Evolutionary conservation across 495 filamentous ascomycete species (phyloP).

Genomic region (Penicillium alfredii): DNA sequence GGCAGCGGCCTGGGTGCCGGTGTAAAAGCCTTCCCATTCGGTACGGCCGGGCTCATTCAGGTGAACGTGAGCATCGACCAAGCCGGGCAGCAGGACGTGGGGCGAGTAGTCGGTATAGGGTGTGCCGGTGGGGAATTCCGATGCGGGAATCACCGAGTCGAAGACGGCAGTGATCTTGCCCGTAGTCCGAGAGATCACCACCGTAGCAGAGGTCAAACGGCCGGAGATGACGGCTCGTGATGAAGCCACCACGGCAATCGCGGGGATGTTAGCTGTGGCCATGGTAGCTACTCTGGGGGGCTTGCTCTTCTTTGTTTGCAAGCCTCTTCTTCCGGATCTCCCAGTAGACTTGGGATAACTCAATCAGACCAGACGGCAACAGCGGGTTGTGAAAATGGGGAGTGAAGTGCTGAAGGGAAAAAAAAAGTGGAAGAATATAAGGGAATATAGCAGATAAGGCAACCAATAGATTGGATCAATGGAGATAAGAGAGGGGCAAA

Average conservation of each 20-base stretch:
- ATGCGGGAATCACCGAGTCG: constrained; percentile 61
- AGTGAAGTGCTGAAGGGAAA: no score
- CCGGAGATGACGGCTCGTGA: constrained; percentile 67
- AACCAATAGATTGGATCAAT: no score
- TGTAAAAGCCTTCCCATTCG: constrained; percentile 98
- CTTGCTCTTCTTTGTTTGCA: constrained; percentile 5
- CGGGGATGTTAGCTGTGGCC: constrained; percentile 31
- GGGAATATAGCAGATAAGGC: background rate
- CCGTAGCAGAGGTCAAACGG: constrained; percentile 66
- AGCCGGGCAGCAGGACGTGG: constrained; percentile 78
- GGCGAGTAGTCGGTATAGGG: constrained; percentile 81
- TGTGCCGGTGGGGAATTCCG: constrained; percentile 64
- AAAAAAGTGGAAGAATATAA: background rate
- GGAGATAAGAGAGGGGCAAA: constrained; percentile 8
- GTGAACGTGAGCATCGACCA: constrained; percentile 97
- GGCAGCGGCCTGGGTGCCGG: constrained; percentile 86
- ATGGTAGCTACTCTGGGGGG: constrained; percentile 16
- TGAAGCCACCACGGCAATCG: constrained; percentile 72
- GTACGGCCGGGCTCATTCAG: constrained; percentile 96
- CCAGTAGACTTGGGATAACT: no score
- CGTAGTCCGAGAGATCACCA: constrained; percentile 68
- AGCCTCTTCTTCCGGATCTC: no score
- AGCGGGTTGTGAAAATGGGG: no score
- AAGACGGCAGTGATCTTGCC: constrained; percentile 83
- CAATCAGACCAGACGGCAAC: no score